Evolutionary conservation across 2,329 filamentous ascomycete genomes (phyloP), one percentile per base, ranked within the genome.

Genomic region (Nigrospora sphaerica): DNA sequence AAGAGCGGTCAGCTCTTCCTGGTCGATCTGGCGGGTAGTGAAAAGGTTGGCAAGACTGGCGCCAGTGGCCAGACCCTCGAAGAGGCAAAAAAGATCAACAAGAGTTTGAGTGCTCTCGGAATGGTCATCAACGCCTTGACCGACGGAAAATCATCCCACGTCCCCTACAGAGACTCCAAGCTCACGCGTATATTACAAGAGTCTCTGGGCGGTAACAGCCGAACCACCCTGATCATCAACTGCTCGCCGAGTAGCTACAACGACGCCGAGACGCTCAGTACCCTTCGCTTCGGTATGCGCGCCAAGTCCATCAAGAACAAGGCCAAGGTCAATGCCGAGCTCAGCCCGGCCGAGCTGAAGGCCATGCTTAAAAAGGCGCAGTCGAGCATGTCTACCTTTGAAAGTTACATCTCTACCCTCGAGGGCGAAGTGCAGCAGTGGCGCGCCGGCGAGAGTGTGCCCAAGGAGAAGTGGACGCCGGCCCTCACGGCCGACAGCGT

Each of bases 221-320:
- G 92, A 57, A 98, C 93, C n/a, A 96, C 93, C 0, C 78, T 98
- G 50, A 96, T 98, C 60, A 95, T 98, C 75, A 97, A 97, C 68
- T 96, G 91, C 66, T 97, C 93, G n/a, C 93, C 93, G 2, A 95
- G 88, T 71, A 95, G 89, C 63, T 97, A 97, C 74, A 97, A 98
- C 73, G 92, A 96, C 70, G 82, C 85, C 46, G 93, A 98, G 72
- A 97, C 93, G 0, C 71, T 97, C 42, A 86, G 90, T 54, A 98
- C 93, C 1, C 71, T 98, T 50, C 82, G 91, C 39, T 98, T 97
- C 63, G 93, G 93, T 73, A 95, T 93, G 69, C 79, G 93, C 64
- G 93, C 93, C 48, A 98, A 98, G 75, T 88, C 89, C 0, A 98
- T 98, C 74, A 96, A 97, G 85, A 97, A 97, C 75, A 97, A 97